A percentile compares a stretch with the other conserved stretches of the same genome.
Evolutionary conservation across 2,329 filamentous ascomycete genomes (phyloP).

Genomic region (Zymoseptoria crescenta): DNA sequence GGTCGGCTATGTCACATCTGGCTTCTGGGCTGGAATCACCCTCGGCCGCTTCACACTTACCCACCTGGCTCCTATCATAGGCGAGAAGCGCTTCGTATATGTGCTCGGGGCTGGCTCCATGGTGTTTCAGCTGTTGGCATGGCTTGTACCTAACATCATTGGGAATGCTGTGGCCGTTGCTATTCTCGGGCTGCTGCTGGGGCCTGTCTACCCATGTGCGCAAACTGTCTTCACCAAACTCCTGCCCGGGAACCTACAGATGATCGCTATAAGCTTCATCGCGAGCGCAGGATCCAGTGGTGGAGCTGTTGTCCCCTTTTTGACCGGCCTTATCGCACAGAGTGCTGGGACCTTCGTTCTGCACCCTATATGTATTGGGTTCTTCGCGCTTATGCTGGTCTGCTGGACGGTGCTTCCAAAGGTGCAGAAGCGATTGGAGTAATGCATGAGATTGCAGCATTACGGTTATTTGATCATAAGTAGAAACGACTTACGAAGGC

Average conservation of each 20-base stretch:
- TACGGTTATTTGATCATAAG: too few relatives aligned
- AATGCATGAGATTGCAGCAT: background rate
- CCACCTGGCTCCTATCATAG: slow-evolving; percentile 56
- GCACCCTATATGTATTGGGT: slow-evolving; percentile 56
- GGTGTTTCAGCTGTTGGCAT: slow-evolving; percentile 67
- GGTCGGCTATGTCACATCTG: slow-evolving; percentile 72
- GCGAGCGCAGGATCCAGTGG: slow-evolving; percentile 62
- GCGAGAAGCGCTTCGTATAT: slow-evolving; percentile 64
- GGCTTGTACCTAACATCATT: slow-evolving; percentile 41
- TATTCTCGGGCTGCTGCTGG: slow-evolving; percentile 66
- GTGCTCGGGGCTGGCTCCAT: slow-evolving; percentile 53
- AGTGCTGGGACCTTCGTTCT: slow-evolving; percentile 56
- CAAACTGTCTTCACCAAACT: slow-evolving; percentile 55
- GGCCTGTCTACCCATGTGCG: slow-evolving; percentile 71
- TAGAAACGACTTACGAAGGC: background rate
- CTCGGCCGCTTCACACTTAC: slow-evolving; percentile 58
- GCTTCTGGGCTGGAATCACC: slow-evolving; percentile 50
- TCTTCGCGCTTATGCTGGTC: slow-evolving; percentile 57
- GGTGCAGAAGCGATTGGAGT: slow-evolving; percentile 40
- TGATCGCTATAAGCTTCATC: slow-evolving; percentile 60
- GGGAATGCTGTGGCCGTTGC: slow-evolving; percentile 42
- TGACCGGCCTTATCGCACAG: slow-evolving; percentile 57
- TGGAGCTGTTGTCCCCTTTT: slow-evolving; percentile 59
- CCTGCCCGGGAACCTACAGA: slow-evolving; percentile 52
- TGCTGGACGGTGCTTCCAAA: slow-evolving; percentile 57